Evolutionary conservation across 2,329 filamentous ascomycete genomes (phyloP).

Genomic region (Anthostomella pinea): DNA sequence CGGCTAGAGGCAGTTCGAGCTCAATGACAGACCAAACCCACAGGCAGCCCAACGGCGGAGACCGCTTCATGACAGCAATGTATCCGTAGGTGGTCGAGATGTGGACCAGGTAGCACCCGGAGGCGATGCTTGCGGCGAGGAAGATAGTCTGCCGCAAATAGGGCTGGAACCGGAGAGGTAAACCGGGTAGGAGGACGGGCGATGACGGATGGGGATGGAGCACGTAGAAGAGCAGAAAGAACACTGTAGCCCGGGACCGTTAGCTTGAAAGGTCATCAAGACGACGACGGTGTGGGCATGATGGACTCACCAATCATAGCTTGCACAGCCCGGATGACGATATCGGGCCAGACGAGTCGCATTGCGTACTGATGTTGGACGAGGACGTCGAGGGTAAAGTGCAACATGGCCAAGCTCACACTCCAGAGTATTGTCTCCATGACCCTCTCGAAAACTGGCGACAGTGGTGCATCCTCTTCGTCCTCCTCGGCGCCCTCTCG

Average conservation of each 20-base stretch:
- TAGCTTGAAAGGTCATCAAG: slow-evolving; percentile 2
- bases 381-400: slow-evolving; percentile 75
- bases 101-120: slow-evolving; percentile 77
- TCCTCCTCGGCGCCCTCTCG: slow-evolving; percentile 38
- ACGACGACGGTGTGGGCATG: neutral
- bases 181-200: slow-evolving; percentile 47
- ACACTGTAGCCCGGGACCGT: slow-evolving; percentile 40
- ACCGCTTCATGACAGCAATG: slow-evolving; percentile 85
- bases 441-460: slow-evolving; percentile 48
- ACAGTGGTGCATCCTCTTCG: slow-evolving; percentile 27
- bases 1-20: slow-evolving; percentile 67
- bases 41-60: slow-evolving; percentile 82
- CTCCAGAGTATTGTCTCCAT: slow-evolving; percentile 58
- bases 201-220: slow-evolving; percentile 53
- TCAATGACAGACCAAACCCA: slow-evolving; percentile 96
- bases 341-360: slow-evolving; percentile 56
- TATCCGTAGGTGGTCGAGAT: slow-evolving; percentile 80
- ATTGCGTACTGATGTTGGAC: slow-evolving; percentile 77
- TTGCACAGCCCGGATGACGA: slow-evolving; percentile 50
- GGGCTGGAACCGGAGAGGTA: slow-evolving; percentile 45
- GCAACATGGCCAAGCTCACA: slow-evolving; percentile 64
- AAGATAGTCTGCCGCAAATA: slow-evolving; percentile 60
- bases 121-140: slow-evolving; percentile 54
- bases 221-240: slow-evolving; percentile 53
- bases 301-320: slow-evolving; percentile 54